These are phyloP conservation scores for Melanomma pulvis-pyrius DNA, from an alignment of 495 filamentous ascomycete genomes.

Conservation along the genomic window DNA sequence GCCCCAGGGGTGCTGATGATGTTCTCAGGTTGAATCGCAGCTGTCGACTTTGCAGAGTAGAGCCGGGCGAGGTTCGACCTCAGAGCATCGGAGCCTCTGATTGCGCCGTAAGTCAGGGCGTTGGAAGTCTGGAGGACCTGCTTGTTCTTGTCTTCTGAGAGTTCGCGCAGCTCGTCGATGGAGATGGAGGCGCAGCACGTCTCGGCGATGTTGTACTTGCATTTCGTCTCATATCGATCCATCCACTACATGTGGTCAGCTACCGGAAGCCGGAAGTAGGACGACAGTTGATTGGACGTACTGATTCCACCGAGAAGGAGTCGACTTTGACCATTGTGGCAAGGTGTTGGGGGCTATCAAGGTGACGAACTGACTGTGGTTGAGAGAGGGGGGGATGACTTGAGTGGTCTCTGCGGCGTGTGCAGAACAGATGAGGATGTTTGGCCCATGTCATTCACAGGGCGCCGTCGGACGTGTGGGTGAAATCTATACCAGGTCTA, in stretches of 20 bases:
- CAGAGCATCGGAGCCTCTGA: slow-evolving; percentile 67
- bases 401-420: background rate
- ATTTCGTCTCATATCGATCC: slow-evolving; percentile 76
- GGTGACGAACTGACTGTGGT: background rate
- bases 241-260: slow-evolving; percentile 67
- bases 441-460: slow-evolving; percentile 10
- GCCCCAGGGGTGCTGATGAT: slow-evolving; percentile 80
- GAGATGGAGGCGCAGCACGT: slow-evolving; percentile 85
- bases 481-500: background rate
- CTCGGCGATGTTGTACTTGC: slow-evolving; percentile 82
- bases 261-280: background rate
- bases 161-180: slow-evolving; percentile 64
- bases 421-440: background rate
- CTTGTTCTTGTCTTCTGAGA: slow-evolving; percentile 59
- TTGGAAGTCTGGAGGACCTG: slow-evolving; percentile 48
- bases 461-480: slow-evolving; percentile 2
- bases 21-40: slow-evolving; percentile 62
- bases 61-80: slow-evolving; percentile 65
- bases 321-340: slow-evolving; percentile 67
- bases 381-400: background rate
- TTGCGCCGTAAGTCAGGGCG: slow-evolving; percentile 70
- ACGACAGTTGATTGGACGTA: slow-evolving; percentile 7
- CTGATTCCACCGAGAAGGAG: slow-evolving; percentile 24
- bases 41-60: slow-evolving; percentile 59
- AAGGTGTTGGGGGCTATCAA: background rate